These are phyloP conservation scores for Beta corolliflora DNA, from an alignment of 179 eudicot species.

Conservation along the genomic window DNA sequence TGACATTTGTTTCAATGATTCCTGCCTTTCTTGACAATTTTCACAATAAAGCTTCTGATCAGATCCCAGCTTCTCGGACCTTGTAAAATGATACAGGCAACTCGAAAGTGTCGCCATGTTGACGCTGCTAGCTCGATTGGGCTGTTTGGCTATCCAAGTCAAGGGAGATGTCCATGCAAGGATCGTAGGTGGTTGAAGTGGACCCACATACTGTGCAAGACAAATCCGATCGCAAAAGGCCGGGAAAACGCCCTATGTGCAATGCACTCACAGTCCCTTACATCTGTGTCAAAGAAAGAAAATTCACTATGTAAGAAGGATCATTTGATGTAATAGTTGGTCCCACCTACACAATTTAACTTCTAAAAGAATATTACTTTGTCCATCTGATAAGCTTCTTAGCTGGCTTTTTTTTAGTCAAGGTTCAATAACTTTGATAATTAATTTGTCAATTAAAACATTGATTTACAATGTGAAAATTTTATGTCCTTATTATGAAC, in stretches of 20 bases:
- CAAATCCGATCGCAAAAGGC: constrained; percentile 58
- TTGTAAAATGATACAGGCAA: constrained; percentile 57
- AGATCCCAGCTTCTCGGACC: constrained; percentile 62
- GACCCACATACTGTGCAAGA: constrained; percentile 60
- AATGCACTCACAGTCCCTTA: constrained; percentile 58
- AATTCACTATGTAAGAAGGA: constrained; percentile 21
- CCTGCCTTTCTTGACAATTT: constrained; percentile 53
- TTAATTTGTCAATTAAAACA: background rate
- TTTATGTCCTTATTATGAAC: background rate
- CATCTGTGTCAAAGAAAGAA: constrained; percentile 38
- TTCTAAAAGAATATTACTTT: background rate
- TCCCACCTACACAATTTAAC: background rate
- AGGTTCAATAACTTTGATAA: background rate
- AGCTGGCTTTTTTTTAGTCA: background rate
- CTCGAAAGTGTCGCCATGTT: constrained; percentile 45
- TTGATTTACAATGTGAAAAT: background rate
- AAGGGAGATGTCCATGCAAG: constrained; percentile 59
- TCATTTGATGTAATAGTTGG: background rate
- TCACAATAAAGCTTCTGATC: constrained; percentile 66
- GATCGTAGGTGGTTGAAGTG: constrained; percentile 62
- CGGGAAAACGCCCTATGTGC: constrained; percentile 68
- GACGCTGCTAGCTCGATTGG: constrained; percentile 23
- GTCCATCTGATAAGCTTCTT: too few relatives aligned
- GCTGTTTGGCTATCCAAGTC: constrained; percentile 38
- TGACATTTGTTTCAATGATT: constrained; percentile 66